These are phyloP conservation scores for Aphanocladium album DNA, from an alignment of 2,329 filamentous ascomycete genomes.

Conservation along the genomic window DNA sequence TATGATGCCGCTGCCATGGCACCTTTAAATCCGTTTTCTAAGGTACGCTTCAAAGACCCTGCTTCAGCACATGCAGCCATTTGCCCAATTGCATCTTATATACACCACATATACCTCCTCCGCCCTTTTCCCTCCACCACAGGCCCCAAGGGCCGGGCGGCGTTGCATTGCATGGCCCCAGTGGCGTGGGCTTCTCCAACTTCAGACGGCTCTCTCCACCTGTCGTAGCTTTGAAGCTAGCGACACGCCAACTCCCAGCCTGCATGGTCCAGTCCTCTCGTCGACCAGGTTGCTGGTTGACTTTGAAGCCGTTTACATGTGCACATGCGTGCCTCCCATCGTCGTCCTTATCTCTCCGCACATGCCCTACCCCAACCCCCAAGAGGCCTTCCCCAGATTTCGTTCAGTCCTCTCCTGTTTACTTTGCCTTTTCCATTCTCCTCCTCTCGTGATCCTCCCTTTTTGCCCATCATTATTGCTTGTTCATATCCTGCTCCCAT, in stretches of 20 bases:
- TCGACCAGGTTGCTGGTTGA: neutral
- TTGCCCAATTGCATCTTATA: neutral
- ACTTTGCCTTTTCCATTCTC: neutral
- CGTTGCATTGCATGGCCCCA: neutral
- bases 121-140: neutral
- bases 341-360: neutral
- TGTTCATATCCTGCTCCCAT: neutral
- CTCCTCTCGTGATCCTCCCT: neutral
- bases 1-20: conserved; percentile 56
- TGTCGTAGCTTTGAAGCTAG: neutral
- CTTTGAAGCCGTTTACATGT: neutral
- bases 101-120: neutral
- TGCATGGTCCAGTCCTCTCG: neutral
- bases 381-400: neutral
- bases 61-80: neutral
- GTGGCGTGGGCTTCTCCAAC: conserved; percentile 4
- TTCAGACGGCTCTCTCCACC: neutral
- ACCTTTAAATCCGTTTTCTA: conserved; percentile 48
- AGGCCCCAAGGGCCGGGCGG: neutral
- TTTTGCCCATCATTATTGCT: neutral
- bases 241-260: neutral
- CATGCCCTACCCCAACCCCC: neutral
- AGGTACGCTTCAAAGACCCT: conserved; percentile 37
- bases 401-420: neutral
- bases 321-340: neutral